Conservation (phyloP, 2,329 filamentous ascomycete species). For the Fusarium sublunatum region DNA sequence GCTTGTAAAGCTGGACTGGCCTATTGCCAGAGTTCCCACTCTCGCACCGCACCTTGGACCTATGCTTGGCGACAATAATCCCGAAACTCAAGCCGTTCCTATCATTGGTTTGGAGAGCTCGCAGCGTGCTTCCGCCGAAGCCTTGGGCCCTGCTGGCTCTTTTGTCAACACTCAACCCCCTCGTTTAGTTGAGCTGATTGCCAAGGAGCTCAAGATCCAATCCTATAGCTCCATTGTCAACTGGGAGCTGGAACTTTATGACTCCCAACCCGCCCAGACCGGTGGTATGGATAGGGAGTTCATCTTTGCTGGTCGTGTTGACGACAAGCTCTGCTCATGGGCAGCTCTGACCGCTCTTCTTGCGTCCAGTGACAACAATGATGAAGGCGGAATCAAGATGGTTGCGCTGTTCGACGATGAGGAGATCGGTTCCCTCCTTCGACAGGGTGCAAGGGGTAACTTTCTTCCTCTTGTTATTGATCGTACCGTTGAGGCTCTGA, state of each 20-base stretch:
- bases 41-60: constrained; percentile 94
- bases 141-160: constrained; percentile 71
- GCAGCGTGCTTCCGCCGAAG: constrained; percentile 50
- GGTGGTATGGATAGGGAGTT: constrained; percentile 91
- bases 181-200: constrained; percentile 84
- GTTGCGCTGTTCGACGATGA: constrained; percentile 97
- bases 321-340: constrained; percentile 98
- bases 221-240: constrained; percentile 83
- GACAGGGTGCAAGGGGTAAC: constrained; percentile 90
- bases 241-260: constrained; percentile 97
- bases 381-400: constrained; percentile 81
- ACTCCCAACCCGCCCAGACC: constrained; percentile 84
- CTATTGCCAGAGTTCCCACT: constrained; percentile 91
- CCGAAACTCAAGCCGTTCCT: constrained; percentile 93
- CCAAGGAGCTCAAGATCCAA: constrained; percentile 76
- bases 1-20: constrained; percentile 93
- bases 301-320: constrained; percentile 93
- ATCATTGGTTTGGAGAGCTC: constrained; percentile 89
- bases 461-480: constrained; percentile 86
- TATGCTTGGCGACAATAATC: constrained; percentile 76
- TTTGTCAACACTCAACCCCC: constrained; percentile 89
- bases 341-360: constrained; percentile 87
- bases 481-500: constrained; percentile 78
- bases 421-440: constrained; percentile 90
- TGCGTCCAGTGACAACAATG: constrained; percentile 67